Base-by-base conservation (phyloP, 352 stramenopile genomes). In the Plasmopara halstedii region DNA sequence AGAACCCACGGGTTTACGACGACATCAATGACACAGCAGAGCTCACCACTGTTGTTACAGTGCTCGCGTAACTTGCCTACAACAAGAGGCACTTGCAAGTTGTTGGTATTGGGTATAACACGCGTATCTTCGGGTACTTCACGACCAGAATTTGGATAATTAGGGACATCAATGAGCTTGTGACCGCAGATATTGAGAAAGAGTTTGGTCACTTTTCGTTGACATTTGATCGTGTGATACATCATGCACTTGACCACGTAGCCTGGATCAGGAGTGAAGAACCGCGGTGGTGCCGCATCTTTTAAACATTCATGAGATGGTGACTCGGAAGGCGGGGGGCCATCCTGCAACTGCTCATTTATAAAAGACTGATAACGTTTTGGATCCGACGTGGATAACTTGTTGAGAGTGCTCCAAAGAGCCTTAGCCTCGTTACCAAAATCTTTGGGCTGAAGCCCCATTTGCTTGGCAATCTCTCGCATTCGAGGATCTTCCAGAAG, bases 171-270 rank as follows among this genome's bases (percentile, higher is more conserved):
- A n/a, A 93, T 58, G 23, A 83, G 67, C 31, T 70, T 69, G 42
- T 91, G 77, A 1, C 63, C 70, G 39, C 82, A 91, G 50, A 80
- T 66, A 46, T 93, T 93, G 20, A 91, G 32, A 53, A 93, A 93
- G 20, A 93, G 61, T 50, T 93, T 93, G 41, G 58, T 78, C 34
- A 72, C 62, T 40, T 64, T 33, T 29, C 73, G 74, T 49, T 82
- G 61, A 22, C 75, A 79, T 49, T 88, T 85, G 45, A 78, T 35
- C 2, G 62, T 60, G 31, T 69, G 52, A 32, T 65, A 48, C 57
- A 83, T 81, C 23, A 42, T 42, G 47, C 79, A 87, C 56, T 93
- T 93, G 57, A 88, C 56, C 11, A 93, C 81, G 38, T 83, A 89
- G 13, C 81, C 76, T 21, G 82, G 68, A 10, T 70, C 59, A 2